phyloP scores from a whole-genome alignment of 352 stramenopile species.

The Globisporangium nunn region DNA sequence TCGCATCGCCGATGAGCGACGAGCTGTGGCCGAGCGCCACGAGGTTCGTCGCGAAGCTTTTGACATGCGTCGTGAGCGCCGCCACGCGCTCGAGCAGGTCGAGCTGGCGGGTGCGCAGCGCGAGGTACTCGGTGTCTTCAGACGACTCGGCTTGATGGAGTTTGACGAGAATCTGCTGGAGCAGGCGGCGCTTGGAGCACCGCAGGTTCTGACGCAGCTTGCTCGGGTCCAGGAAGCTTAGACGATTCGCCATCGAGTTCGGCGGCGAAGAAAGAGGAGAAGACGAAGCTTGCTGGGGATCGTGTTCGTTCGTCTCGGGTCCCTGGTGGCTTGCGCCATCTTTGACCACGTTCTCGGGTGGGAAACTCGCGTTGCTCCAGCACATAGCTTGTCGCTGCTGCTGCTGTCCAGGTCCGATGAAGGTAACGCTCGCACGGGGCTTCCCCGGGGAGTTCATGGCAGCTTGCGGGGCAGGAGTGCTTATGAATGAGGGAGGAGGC shows the following conservation, averaged over 20 bases:
- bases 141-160: slow-evolving; percentile 29
- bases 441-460: neutral
- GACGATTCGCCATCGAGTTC: neutral
- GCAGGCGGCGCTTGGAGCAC: slow-evolving; percentile 32
- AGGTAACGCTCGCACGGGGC: neutral
- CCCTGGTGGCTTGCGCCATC: neutral
- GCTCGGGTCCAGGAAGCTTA: neutral
- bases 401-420: slow-evolving; percentile 3
- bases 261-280: neutral
- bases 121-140: slow-evolving; percentile 32
- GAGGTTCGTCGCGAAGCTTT: slow-evolving; percentile 35
- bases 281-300: neutral
- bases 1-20: slow-evolving; percentile 20
- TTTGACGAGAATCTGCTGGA: slow-evolving; percentile 40
- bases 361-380: slow-evolving; percentile 11
- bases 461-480: neutral
- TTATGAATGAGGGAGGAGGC: no score
- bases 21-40: slow-evolving; percentile 28
- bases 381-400: slow-evolving; percentile 5
- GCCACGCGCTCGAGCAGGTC: slow-evolving; percentile 21
- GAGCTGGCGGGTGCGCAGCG: slow-evolving; percentile 24
- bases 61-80: slow-evolving; percentile 24
- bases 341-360: neutral
- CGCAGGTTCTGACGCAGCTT: slow-evolving; percentile 28
- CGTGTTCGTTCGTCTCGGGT: neutral